These are phyloP conservation scores for Aureobasidium melanogenum DNA, from an alignment of 2,329 filamentous ascomycete genomes.

Conservation along the genomic window DNA sequence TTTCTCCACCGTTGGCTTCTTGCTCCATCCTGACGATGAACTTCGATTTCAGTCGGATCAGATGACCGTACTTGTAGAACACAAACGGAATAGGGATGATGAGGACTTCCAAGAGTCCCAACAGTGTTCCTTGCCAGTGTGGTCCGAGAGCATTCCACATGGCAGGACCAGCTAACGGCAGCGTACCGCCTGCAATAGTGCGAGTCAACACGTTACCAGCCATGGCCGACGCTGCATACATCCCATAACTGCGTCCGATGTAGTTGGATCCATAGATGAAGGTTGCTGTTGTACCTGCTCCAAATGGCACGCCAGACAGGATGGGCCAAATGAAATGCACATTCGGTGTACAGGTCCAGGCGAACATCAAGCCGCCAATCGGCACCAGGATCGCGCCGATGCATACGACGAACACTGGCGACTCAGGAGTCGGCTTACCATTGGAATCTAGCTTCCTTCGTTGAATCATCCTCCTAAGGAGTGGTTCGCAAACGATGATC, in stretches of 20 bases:
- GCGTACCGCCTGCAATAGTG: conserved; percentile 32
- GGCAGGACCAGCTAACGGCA: conserved; percentile 30
- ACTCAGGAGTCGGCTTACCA: conserved; percentile 34
- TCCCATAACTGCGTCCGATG: conserved; percentile 49
- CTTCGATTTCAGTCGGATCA: conserved; percentile 22
- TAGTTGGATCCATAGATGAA: conserved; percentile 48
- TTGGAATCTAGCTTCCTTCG: conserved; percentile 36
- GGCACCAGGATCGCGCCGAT: conserved; percentile 44
- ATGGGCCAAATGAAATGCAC: conserved; percentile 21
- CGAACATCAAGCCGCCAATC: conserved; percentile 43
- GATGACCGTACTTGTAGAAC: conserved; percentile 34
- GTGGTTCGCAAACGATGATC: conserved; percentile 28
- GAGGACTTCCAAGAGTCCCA: conserved; percentile 24
- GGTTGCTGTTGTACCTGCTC: not conserved
- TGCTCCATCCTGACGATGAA: conserved; percentile 10
- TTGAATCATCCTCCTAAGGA: not conserved
- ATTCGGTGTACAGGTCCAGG: conserved; percentile 16
- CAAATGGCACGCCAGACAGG: not conserved
- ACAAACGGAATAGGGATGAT: conserved; percentile 34
- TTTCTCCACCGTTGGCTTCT: not conserved
- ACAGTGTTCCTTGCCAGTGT: conserved; percentile 26
- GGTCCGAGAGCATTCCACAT: conserved; percentile 32
- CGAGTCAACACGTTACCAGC: conserved; percentile 32
- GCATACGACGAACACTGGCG: conserved; percentile 33
- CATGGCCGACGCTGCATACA: conserved; percentile 43